phyloP scores from a whole-genome alignment of 768 basidiomycete species.

The Pleurotus djamor region DNA sequence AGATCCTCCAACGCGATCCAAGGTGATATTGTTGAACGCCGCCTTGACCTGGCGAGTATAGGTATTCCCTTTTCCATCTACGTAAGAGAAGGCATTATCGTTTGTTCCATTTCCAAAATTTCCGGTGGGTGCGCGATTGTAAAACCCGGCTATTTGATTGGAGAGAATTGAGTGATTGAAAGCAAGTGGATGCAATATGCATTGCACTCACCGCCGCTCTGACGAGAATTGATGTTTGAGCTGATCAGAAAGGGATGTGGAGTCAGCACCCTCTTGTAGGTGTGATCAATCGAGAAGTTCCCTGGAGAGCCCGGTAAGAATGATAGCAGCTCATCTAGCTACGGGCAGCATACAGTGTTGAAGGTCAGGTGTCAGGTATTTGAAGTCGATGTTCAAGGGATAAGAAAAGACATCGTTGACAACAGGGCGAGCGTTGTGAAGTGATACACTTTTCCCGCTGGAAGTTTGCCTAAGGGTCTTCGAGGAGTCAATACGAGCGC shows the following conservation, averaged over 20 bases:
- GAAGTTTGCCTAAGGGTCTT: constrained; percentile 40
- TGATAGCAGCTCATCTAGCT: background rate
- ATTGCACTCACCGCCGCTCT: constrained; percentile 50
- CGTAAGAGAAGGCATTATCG: constrained; percentile 65
- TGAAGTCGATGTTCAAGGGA: constrained; percentile 44
- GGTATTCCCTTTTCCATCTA: constrained; percentile 58
- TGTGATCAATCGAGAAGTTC: constrained; percentile 59
- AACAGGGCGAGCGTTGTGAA: constrained; percentile 36
- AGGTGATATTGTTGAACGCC: constrained; percentile 57
- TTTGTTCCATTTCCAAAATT: constrained; percentile 68
- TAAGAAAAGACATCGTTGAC: constrained; percentile 41
- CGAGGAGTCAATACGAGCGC: background rate
- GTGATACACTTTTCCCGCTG: constrained; percentile 31
- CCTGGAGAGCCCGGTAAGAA: constrained; percentile 29
- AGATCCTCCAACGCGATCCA: constrained; percentile 55
- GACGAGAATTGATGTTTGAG: constrained; percentile 56
- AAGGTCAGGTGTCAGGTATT: constrained; percentile 27
- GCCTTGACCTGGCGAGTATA: constrained; percentile 61
- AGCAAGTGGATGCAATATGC: background rate
- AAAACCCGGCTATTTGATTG: constrained; percentile 42
- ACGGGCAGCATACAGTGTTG: constrained; percentile 28
- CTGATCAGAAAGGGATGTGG: constrained; percentile 59
- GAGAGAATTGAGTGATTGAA: background rate
- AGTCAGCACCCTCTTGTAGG: constrained; percentile 55
- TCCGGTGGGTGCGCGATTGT: constrained; percentile 37